Evolutionary conservation across 2,329 filamentous ascomycete genomes (phyloP).

Genomic region (Didymella segeticola): DNA sequence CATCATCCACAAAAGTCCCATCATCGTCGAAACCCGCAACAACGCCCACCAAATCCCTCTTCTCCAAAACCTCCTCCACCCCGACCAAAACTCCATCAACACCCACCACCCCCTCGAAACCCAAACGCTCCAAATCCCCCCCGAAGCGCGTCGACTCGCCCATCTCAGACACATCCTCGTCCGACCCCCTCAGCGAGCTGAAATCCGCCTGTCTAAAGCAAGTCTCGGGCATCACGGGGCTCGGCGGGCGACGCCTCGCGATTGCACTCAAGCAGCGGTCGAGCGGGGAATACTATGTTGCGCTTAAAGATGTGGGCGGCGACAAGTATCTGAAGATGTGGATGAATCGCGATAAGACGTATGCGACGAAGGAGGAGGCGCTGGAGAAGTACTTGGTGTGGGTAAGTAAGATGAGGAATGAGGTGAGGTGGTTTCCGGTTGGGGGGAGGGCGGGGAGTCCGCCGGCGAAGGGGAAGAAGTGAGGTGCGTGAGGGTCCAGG

Average conservation of each 20-base stretch:
- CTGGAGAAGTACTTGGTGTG: slow-evolving; percentile 36
- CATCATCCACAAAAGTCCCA: slow-evolving; percentile 4
- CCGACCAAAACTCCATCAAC: not conserved
- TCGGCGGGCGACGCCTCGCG: slow-evolving; percentile 31
- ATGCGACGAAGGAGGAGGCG: slow-evolving; percentile 28
- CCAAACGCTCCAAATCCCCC: slow-evolving; percentile 9
- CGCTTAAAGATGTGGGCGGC: slow-evolving; percentile 32
- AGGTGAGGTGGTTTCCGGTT: slow-evolving; percentile 33
- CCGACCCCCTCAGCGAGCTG: slow-evolving; percentile 1
- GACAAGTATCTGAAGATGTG: slow-evolving; percentile 43
- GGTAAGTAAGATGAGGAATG: slow-evolving; percentile 31
- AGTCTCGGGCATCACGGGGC: slow-evolving; percentile 28
- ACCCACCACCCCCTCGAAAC: not conserved
- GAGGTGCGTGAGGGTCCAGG: not conserved
- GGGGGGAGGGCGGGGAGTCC: slow-evolving; percentile 12
- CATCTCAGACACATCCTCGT: not conserved
- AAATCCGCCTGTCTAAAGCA: slow-evolving; percentile 16
- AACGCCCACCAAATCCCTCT: not conserved
- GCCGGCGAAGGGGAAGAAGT: slow-evolving; percentile 3
- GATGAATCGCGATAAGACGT: slow-evolving; percentile 38
- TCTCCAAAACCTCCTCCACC: not conserved
- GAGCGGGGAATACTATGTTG: slow-evolving; percentile 35
- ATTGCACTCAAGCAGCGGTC: slow-evolving; percentile 30
- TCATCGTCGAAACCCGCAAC: not conserved
- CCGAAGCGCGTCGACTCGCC: slow-evolving; percentile 14